These are phyloP conservation scores for Aureobasidium subglaciale DNA, from an alignment of 2,329 filamentous ascomycete genomes.

Conservation along the genomic window DNA sequence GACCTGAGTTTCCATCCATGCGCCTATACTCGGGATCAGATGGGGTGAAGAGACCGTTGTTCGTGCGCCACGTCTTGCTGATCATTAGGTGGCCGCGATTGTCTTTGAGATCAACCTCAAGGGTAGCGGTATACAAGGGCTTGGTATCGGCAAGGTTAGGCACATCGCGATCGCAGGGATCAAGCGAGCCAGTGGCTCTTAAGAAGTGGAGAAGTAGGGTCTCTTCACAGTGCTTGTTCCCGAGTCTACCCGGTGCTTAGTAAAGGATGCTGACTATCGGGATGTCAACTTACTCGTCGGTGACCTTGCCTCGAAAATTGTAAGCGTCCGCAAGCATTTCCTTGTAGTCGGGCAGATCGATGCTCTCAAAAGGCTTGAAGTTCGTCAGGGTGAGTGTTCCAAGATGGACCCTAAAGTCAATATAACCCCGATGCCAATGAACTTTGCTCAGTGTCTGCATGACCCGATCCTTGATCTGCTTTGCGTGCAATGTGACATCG, in stretches of 20 bases:
- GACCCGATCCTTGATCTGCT: conserved; percentile 15
- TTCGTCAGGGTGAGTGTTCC: conserved; percentile 27
- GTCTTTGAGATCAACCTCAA: conserved; percentile 22
- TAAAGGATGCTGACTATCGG: not conserved
- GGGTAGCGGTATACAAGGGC: conserved; percentile 25
- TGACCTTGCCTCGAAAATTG: conserved; percentile 25
- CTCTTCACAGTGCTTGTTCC: conserved; percentile 20
- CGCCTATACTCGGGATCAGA: not conserved
- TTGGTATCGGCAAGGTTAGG: conserved; percentile 21
- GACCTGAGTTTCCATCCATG: not conserved
- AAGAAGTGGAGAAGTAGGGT: conserved; percentile 19
- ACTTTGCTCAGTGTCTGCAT: conserved; percentile 24
- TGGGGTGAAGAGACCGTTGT: not conserved
- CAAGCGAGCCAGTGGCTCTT: conserved; percentile 20
- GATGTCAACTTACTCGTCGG: conserved; percentile 26
- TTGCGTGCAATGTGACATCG: not conserved
- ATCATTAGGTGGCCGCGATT: conserved; percentile 22
- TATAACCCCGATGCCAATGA: conserved; percentile 28
- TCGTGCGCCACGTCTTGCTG: conserved; percentile 21
- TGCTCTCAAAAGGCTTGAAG: conserved; percentile 20
- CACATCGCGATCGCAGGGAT: conserved; percentile 20
- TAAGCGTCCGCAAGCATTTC: conserved; percentile 24
- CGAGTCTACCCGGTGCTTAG: conserved; percentile 23
- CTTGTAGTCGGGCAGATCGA: conserved; percentile 25
- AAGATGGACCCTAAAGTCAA: conserved; percentile 30